These are phyloP conservation scores for Selaginella moellendorffii DNA, from an alignment of 75 land plant genomes.

Conservation along the genomic window DNA sequence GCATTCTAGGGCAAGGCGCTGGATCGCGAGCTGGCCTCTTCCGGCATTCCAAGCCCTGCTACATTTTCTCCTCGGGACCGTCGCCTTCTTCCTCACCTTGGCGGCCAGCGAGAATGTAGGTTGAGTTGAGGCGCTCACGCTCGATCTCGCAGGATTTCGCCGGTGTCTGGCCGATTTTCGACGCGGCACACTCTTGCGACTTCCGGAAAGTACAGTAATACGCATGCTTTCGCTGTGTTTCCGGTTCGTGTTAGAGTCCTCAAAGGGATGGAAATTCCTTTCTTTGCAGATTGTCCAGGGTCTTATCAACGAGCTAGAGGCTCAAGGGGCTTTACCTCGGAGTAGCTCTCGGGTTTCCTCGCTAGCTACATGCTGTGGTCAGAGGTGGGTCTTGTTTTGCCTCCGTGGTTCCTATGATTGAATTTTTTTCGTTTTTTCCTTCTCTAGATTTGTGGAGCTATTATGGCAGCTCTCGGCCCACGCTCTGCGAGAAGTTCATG, in stretches of 20 bases:
- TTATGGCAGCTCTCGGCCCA: constrained; percentile 1
- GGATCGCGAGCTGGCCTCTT: constrained; percentile 62
- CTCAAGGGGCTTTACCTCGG: background rate
- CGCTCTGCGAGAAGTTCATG: background rate
- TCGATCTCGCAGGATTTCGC: background rate
- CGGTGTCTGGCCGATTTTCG: background rate
- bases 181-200: background rate
- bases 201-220: background rate
- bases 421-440: background rate
- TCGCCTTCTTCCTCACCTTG: constrained; percentile 60
- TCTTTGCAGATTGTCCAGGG: background rate
- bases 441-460: background rate
- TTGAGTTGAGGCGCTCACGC: no score
- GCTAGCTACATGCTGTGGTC: background rate
- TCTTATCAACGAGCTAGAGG: background rate
- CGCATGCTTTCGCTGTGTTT: background rate
- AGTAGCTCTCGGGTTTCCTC: background rate
- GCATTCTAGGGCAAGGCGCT: constrained; percentile 41
- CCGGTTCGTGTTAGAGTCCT: background rate
- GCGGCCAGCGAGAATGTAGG: background rate
- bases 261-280: background rate
- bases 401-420: background rate
- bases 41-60: constrained; percentile 93
- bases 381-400: background rate
- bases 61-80: constrained; percentile 84